Percentiles rank a stretch among this genome's conserved stretches.
Conservation (phyloP, 495 filamentous ascomycete genomes). For the Xanthoparmelia taractica region DNA sequence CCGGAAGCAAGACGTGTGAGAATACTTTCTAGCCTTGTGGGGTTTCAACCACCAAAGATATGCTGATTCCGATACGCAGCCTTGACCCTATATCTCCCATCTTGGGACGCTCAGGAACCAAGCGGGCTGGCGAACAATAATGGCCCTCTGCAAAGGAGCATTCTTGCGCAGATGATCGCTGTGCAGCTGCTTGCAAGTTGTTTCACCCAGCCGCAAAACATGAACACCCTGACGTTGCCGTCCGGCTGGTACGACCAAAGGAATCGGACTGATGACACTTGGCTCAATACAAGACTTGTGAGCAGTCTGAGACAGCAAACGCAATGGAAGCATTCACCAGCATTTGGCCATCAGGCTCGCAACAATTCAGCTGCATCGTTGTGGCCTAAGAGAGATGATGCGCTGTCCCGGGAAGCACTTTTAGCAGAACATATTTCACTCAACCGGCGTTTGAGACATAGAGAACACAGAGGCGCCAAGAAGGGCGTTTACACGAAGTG, state of each 20-base stretch:
- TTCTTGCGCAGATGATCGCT: slow-evolving; percentile 21
- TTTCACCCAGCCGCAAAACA: slow-evolving; percentile 26
- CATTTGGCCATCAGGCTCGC: slow-evolving; percentile 30
- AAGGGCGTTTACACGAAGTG: not conserved
- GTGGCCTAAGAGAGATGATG: slow-evolving; percentile 14
- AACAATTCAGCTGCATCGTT: slow-evolving; percentile 25
- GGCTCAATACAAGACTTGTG: slow-evolving; percentile 23
- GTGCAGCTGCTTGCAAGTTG: slow-evolving; percentile 29
- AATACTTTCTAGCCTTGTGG: not conserved
- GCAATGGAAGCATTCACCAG: slow-evolving; percentile 27
- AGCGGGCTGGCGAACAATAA: not conserved
- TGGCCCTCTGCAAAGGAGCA: not conserved
- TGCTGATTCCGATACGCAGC: not conserved
- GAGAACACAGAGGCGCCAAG: not conserved
- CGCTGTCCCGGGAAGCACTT: slow-evolving; percentile 1
- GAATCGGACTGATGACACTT: not conserved
- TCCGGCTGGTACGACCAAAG: not conserved
- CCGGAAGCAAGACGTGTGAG: slow-evolving; percentile 6
- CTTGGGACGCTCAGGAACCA: slow-evolving; percentile 6
- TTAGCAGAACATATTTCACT: slow-evolving; percentile 10
- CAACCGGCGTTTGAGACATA: not conserved
- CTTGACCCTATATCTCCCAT: not conserved
- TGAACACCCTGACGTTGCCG: slow-evolving; percentile 6
- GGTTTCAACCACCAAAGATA: not conserved
- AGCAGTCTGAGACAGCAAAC: slow-evolving; percentile 32